A percentile compares a stretch with the other conserved stretches of the same genome.
Conservation (phyloP, 2,329 filamentous ascomycete species). For the Fusarium sp. region DNA sequence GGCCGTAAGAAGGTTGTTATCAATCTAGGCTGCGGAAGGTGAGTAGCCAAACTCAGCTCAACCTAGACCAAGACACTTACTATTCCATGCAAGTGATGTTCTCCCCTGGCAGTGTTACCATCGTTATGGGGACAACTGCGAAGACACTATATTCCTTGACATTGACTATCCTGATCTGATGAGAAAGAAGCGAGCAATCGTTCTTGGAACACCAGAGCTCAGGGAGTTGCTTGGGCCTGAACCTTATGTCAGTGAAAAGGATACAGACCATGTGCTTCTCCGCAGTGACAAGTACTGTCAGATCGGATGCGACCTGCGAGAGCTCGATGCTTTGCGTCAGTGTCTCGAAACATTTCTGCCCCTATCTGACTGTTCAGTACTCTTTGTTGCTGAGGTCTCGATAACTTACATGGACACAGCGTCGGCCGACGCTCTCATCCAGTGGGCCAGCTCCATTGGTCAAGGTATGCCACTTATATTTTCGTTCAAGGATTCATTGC, state of each 20-base stretch:
- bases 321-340: conserved; percentile 69
- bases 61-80: conserved; percentile 7
- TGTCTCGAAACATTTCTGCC: conserved; percentile 69
- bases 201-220: conserved; percentile 72
- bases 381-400: conserved; percentile 91
- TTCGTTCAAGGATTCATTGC: not conserved
- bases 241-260: conserved; percentile 49
- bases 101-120: conserved; percentile 85
- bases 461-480: conserved; percentile 63
- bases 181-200: conserved; percentile 74
- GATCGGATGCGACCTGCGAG: conserved; percentile 82
- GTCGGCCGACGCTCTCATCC: conserved; percentile 78
- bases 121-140: conserved; percentile 69
- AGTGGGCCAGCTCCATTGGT: conserved; percentile 79
- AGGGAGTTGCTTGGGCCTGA: conserved; percentile 47
- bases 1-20: conserved; percentile 76
- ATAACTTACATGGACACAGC: conserved; percentile 87
- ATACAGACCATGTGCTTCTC: conserved; percentile 63
- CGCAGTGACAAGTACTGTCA: conserved; percentile 79
- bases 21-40: conserved; percentile 93
- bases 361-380: conserved; percentile 67
- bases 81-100: conserved; percentile 73
- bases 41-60: conserved; percentile 52
- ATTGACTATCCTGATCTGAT: conserved; percentile 88
- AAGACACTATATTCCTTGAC: conserved; percentile 77